These are phyloP conservation scores for Lasiodiplodia theobromae DNA, from an alignment of 2,329 filamentous ascomycete species.

Conservation along the genomic window DNA sequence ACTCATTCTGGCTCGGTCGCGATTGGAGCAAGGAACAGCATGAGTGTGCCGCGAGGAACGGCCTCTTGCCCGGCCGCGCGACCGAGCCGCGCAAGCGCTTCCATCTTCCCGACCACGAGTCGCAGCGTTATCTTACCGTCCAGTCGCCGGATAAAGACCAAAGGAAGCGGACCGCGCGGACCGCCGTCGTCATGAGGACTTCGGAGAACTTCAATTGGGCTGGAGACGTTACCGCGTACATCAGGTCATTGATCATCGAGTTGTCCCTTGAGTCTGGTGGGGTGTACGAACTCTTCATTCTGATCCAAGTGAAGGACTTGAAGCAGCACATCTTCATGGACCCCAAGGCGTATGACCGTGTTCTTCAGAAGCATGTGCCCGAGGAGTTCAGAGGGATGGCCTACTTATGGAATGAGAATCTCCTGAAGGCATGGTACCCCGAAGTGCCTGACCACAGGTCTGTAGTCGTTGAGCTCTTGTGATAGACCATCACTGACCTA, in stretches of 20 bases:
- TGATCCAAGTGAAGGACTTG: slow-evolving; percentile 60
- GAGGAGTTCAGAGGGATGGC: slow-evolving; percentile 74
- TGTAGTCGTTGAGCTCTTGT: not conserved
- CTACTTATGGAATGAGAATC: slow-evolving; percentile 75
- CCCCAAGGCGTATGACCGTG: slow-evolving; percentile 63
- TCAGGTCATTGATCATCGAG: slow-evolving; percentile 56
- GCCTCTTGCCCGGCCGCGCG: slow-evolving; percentile 34
- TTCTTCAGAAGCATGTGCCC: slow-evolving; percentile 70
- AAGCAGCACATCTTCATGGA: slow-evolving; percentile 66
- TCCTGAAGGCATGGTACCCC: slow-evolving; percentile 57
- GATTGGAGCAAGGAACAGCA: slow-evolving; percentile 77
- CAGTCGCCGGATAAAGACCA: not conserved
- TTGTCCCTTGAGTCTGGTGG: slow-evolving; percentile 55
- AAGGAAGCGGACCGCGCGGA: slow-evolving; percentile 33
- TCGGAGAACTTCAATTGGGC: slow-evolving; percentile 56
- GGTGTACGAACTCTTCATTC: slow-evolving; percentile 57
- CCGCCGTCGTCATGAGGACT: slow-evolving; percentile 54
- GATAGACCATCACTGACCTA: not conserved
- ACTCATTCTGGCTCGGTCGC: slow-evolving; percentile 11
- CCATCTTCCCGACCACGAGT: slow-evolving; percentile 10
- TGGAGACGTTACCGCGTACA: slow-evolving; percentile 53
- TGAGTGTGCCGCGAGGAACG: slow-evolving; percentile 70
- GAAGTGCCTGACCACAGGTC: slow-evolving; percentile 48
- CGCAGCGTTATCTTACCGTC: not conserved
- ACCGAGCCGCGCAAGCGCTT: slow-evolving; percentile 6